A percentile compares a stretch with the other conserved stretches of the same genome.
Conservation (phyloP, 2,329 filamentous ascomycete species). For the Trichoderma endophyticum region DNA sequence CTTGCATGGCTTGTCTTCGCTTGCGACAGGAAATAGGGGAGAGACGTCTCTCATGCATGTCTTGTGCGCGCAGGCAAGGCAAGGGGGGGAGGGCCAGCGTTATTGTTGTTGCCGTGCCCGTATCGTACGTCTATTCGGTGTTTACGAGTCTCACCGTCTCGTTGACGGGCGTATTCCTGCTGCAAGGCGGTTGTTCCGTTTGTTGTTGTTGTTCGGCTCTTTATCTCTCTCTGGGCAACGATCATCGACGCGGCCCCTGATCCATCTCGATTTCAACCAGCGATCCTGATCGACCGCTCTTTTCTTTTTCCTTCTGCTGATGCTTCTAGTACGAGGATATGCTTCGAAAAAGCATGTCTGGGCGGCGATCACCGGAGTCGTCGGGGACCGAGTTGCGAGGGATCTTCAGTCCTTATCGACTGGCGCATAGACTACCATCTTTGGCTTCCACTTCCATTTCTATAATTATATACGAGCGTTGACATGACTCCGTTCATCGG, state of each 20-base stretch:
- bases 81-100: neutral
- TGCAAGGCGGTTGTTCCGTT: conserved; percentile 5
- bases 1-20: conserved; percentile 1
- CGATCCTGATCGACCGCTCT: conserved; percentile 16
- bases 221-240: neutral
- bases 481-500: neutral
- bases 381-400: neutral
- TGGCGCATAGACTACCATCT: neutral
- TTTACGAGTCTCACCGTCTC: conserved; percentile 4
- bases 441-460: neutral
- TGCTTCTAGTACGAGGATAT: neutral
- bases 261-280: conserved; percentile 8
- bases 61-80: conserved; percentile 10
- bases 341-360: neutral
- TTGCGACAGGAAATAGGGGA: conserved; percentile 11
- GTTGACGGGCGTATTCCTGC: neutral
- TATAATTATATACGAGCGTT: neutral
- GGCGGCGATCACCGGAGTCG: conserved; percentile 1
- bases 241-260: conserved; percentile 11
- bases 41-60: conserved; percentile 6
- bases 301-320: neutral
- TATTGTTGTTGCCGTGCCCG: neutral
- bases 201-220: neutral
- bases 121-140: neutral
- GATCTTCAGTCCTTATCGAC: neutral